Percentiles rank a stretch among this genome's conserved stretches.
Evolutionary conservation across 2,329 filamentous ascomycete species (phyloP).

Genomic region (Alternaria solani): DNA sequence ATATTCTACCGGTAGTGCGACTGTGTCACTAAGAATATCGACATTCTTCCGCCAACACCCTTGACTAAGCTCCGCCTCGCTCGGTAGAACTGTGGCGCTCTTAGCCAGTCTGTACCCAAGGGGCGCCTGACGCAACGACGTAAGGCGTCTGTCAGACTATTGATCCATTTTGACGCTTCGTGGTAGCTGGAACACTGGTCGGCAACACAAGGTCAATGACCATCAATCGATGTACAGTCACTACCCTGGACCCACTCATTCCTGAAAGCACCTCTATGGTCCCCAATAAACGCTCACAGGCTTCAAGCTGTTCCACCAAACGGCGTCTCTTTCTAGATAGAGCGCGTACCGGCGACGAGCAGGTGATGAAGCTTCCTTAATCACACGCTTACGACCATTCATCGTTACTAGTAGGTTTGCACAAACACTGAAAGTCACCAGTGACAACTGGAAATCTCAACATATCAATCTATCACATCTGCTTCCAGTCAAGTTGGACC

Average conservation of each 20-base stretch:
- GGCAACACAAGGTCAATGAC: conserved; percentile 8
- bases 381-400: conserved; percentile 27
- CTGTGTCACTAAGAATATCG: conserved; percentile 11
- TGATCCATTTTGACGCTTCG: conserved; percentile 6
- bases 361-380: conserved; percentile 9
- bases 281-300: background rate
- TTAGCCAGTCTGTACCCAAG: conserved; percentile 16
- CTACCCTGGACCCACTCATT: background rate
- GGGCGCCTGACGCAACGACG: conserved; percentile 13
- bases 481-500: background rate
- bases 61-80: conserved; percentile 8
- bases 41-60: conserved; percentile 3
- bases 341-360: background rate
- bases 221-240: background rate
- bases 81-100: conserved; percentile 29
- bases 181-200: conserved; percentile 5
- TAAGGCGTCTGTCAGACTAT: conserved; percentile 26
- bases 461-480: conserved; percentile 11
- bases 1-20: conserved; percentile 5
- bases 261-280: background rate
- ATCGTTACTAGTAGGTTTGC: conserved; percentile 18
- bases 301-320: conserved; percentile 2
- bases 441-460: background rate
- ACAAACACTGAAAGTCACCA: conserved; percentile 13
- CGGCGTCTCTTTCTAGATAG: background rate